Base-by-base conservation (phyloP, 2,329 filamentous ascomycete genomes). In the Colletotrichum sp. region DNA sequence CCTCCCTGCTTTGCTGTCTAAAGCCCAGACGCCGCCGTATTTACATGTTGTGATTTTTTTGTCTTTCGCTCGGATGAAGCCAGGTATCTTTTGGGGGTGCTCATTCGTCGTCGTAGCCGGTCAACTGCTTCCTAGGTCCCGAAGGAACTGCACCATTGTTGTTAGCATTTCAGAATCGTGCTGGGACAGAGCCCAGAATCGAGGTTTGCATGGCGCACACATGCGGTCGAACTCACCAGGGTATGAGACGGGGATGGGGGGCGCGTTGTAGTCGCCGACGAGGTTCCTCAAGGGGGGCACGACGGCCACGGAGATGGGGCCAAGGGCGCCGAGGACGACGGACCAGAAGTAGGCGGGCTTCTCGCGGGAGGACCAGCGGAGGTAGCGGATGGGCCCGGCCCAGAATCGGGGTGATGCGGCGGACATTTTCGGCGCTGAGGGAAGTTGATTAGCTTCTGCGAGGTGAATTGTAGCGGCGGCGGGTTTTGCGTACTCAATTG, bases 261-360 rank as follows among this genome's bases (percentile, higher is more conserved):
- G 88, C 78, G 94, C 91, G 80, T 93, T 90, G 80, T 92, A 87
- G 84, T 98, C 95, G 80, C 96, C 96, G 73, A 98, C 85, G 78
- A 88, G 89, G 78, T 88, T 87, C 84, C 96, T 89, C 80, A 98
- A 88, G 64, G 95, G 94, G 59, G 96, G 96, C 2, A 95, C 93
- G 72, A 90, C 89, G 76, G 94, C 85, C 78, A 98, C 88, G 74
- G 91, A 87, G 73, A 94, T 85, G 44, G 96, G 97, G 13, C 96
- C 96, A 71, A 92, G 81, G 78, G 86, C 88, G 80, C 95, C 96
- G 79, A 99, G 88, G 75, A 95, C 83, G 82, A 95, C 88, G 81
- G 95, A 95, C 91, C 93, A 99, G 90, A 98, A 98, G 88, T 96
- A 94, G 76, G 96, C 96, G 68, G 97, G 97, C 85, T 94, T 95